These are phyloP conservation scores for Mycena albidolilacea DNA, from an alignment of 768 basidiomycete genomes.

Conservation along the genomic window DNA sequence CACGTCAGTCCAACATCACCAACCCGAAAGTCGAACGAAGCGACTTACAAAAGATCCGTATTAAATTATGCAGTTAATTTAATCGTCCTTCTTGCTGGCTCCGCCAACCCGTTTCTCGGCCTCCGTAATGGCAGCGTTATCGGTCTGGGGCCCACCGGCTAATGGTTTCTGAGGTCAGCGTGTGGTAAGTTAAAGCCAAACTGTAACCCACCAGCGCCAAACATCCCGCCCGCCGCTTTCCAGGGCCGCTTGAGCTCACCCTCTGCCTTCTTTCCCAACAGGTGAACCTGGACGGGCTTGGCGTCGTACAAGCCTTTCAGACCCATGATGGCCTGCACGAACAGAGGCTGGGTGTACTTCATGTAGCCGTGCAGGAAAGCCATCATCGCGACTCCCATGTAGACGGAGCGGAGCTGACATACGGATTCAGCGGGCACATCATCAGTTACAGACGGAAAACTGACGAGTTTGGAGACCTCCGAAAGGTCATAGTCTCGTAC, in stretches of 20 bases:
- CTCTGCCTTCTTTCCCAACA: conserved; percentile 83
- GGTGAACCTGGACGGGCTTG: conserved; percentile 85
- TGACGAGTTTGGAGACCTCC: conserved; percentile 86
- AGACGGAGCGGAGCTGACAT: conserved; percentile 73
- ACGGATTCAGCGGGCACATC: background rate
- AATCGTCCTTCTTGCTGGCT: conserved; percentile 82
- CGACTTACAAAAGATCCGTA: conserved; percentile 20
- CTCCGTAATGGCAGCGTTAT: conserved; percentile 88
- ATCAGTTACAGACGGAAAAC: conserved; percentile 35
- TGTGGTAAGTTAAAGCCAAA: background rate
- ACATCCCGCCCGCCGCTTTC: conserved; percentile 78
- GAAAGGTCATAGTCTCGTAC: conserved; percentile 93
- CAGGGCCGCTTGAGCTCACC: conserved; percentile 94
- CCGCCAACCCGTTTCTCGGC: conserved; percentile 87
- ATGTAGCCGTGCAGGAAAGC: conserved; percentile 93
- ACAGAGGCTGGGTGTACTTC: conserved; percentile 96
- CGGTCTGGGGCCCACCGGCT: conserved; percentile 84
- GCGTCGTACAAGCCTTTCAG: conserved; percentile 92
- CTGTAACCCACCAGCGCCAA: conserved; percentile 68
- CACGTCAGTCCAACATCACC: background rate
- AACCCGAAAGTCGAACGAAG: background rate
- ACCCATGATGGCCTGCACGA: conserved; percentile 97
- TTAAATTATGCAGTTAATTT: conserved; percentile 41
- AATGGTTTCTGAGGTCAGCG: conserved; percentile 19
- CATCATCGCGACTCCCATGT: conserved; percentile 90